Conservation (phyloP, 176 grass and related monocot species). For the Juncus inflexus region DNA sequence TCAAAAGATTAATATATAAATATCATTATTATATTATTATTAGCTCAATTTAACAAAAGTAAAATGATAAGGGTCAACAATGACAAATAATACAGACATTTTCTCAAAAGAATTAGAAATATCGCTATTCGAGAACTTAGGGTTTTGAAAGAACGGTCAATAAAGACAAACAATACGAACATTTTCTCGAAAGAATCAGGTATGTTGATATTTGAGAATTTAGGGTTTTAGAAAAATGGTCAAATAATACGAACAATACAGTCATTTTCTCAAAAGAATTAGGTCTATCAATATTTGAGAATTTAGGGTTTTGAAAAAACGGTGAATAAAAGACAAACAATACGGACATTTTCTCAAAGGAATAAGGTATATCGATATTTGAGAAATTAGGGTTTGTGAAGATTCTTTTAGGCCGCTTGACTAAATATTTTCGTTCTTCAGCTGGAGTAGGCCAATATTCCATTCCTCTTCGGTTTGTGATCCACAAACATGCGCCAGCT, state of each 20-base stretch:
- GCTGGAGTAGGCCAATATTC: constrained; percentile 83
- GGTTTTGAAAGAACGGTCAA: constrained; percentile 25
- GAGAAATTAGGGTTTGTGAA: constrained; percentile 45
- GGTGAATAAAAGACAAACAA: too few relatives aligned
- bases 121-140: constrained; percentile 45
- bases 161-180: background rate
- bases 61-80: background rate
- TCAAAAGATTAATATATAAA: constrained; percentile 8
- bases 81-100: constrained; percentile 48
- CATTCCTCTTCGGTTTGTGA: constrained; percentile 75
- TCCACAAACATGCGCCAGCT: constrained; percentile 93
- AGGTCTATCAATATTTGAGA: constrained; percentile 8
- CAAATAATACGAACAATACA: background rate
- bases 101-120: constrained; percentile 72
- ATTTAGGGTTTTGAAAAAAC: background rate
- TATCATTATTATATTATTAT: constrained; percentile 10
- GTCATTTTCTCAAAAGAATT: constrained; percentile 6
- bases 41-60: constrained; percentile 9
- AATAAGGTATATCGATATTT: constrained; percentile 50
- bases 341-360: constrained; percentile 91
- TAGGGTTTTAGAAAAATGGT: background rate
- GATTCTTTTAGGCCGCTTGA: constrained; percentile 50
- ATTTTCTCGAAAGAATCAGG: constrained; percentile 1
- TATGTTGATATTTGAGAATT: constrained; percentile 13
- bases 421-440: constrained; percentile 58